Conservation (phyloP, 768 basidiomycete species). For the Amanita thiersii region DNA sequence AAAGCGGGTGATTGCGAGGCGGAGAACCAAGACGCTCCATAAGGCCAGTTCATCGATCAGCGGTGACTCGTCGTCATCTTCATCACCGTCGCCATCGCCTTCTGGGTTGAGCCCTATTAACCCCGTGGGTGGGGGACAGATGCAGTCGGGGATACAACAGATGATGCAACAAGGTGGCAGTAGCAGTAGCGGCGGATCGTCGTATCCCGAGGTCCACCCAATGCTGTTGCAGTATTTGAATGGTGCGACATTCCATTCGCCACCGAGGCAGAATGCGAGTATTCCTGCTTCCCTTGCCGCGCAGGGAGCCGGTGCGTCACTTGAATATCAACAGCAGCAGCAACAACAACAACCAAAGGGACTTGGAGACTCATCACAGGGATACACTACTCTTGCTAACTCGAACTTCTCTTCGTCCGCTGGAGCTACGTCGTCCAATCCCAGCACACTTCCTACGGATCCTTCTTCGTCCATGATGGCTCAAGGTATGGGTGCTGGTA, state of each 20-base stretch:
- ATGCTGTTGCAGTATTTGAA: constrained; percentile 8
- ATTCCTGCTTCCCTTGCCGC: not conserved
- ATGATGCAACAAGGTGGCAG: too few relatives aligned
- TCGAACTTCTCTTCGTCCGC: not conserved
- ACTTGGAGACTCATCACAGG: not conserved
- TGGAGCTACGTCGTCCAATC: constrained; percentile 1
- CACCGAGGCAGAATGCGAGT: not conserved
- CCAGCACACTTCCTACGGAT: not conserved
- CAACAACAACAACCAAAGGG: not conserved
- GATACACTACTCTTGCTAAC: constrained; percentile 1
- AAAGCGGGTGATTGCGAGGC: constrained; percentile 32
- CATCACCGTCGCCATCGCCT: constrained; percentile 15
- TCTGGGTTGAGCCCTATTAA: too few relatives aligned
- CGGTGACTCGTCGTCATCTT: constrained; percentile 1
- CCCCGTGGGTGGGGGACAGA: too few relatives aligned
- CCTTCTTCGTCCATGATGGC: not conserved
- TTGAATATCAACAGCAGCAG: not conserved
- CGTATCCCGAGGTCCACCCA: constrained; percentile 5
- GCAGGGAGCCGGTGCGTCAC: not conserved
- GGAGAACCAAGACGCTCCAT: constrained; percentile 18
- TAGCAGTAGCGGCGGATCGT: not conserved
- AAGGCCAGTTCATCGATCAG: not conserved
- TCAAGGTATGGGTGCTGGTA: not conserved
- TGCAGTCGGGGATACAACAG: too few relatives aligned
- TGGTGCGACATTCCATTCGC: constrained; percentile 5